Percentiles rank a stretch among this genome's conserved stretches.
phyloP scores from a whole-genome alignment of 139 green algal genomes.

The Tetratostichococcus sp. region DNA sequence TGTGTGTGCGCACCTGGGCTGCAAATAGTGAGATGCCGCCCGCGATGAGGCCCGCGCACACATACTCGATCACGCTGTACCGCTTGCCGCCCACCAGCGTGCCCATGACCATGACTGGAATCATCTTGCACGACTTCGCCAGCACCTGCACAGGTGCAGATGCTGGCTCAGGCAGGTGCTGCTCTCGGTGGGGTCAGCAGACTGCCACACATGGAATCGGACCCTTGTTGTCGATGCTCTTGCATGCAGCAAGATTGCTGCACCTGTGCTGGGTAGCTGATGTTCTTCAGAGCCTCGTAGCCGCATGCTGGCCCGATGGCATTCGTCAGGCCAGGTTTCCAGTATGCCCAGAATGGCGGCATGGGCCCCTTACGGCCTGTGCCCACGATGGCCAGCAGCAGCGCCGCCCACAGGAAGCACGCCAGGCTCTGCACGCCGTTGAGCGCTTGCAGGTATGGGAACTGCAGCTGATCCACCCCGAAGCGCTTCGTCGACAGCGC shows the following conservation, averaged over 20 bases:
- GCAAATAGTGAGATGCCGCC: slow-evolving; percentile 28
- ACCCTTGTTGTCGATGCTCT: too few relatives aligned
- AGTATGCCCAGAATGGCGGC: slow-evolving; percentile 67
- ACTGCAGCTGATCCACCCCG: slow-evolving; percentile 59
- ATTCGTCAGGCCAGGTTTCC: slow-evolving; percentile 78
- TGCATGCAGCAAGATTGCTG: neutral
- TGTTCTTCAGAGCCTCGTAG: slow-evolving; percentile 91
- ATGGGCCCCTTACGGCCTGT: slow-evolving; percentile 5
- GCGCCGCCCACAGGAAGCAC: slow-evolving; percentile 82
- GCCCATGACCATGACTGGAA: slow-evolving; percentile 94
- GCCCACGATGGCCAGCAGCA: slow-evolving; percentile 35
- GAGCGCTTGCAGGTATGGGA: slow-evolving; percentile 79
- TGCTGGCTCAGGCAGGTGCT: too few relatives aligned
- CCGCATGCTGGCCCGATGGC: slow-evolving; percentile 83
- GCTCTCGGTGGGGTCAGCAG: too few relatives aligned
- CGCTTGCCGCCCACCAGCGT: slow-evolving; percentile 74
- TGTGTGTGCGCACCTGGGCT: too few relatives aligned
- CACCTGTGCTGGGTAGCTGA: slow-evolving; percentile 88
- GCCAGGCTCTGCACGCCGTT: slow-evolving; percentile 79
- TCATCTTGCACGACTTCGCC: slow-evolving; percentile 97
- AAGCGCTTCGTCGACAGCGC: slow-evolving; percentile 79
- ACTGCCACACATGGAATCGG: too few relatives aligned
- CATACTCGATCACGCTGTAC: slow-evolving; percentile 85
- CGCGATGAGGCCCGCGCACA: slow-evolving; percentile 79
- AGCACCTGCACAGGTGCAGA: too few relatives aligned